Evolutionary conservation across 2,329 filamentous ascomycete species (phyloP).

Genomic region (Cadophora luteo-olivacea): DNA sequence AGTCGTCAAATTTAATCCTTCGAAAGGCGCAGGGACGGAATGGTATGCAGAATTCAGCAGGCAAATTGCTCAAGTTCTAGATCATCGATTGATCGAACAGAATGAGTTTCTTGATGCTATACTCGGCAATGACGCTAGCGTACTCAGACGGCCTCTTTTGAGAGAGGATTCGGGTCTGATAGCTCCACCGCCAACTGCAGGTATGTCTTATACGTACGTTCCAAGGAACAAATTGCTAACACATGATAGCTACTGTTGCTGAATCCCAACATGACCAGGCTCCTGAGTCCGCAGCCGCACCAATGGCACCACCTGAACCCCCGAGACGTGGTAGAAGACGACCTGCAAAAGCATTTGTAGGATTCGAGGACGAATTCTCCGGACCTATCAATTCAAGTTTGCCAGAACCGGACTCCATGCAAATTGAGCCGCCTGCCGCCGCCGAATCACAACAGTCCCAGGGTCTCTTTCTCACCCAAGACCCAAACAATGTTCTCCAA

Average conservation of each 20-base stretch:
- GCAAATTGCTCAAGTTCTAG: constrained; percentile 72
- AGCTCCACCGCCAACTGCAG: constrained; percentile 40
- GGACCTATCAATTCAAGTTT: constrained; percentile 41
- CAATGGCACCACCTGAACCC: constrained; percentile 32
- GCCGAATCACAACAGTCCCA: constrained; percentile 39
- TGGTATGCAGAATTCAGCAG: constrained; percentile 77
- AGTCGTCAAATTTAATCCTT: constrained; percentile 74
- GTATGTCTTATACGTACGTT: constrained; percentile 29
- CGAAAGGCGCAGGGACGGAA: constrained; percentile 56
- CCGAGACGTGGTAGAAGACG: constrained; percentile 47
- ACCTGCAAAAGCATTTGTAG: constrained; percentile 67
- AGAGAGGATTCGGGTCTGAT: constrained; percentile 48
- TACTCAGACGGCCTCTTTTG: constrained; percentile 72
- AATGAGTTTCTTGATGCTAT: constrained; percentile 93
- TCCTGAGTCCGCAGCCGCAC: constrained; percentile 9
- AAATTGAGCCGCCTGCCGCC: constrained; percentile 31
- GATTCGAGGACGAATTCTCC: constrained; percentile 64
- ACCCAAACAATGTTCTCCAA: constrained; percentile 39
- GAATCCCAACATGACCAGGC: constrained; percentile 26
- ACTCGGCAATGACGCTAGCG: constrained; percentile 76
- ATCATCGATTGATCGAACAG: constrained; percentile 85
- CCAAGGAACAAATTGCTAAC: neutral
- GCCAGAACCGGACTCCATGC: constrained; percentile 45
- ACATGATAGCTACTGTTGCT: constrained; percentile 25
- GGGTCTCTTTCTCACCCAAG: constrained; percentile 65